Base-by-base conservation (phyloP, 768 basidiomycete genomes). In the Mycena kentingensis region DNA sequence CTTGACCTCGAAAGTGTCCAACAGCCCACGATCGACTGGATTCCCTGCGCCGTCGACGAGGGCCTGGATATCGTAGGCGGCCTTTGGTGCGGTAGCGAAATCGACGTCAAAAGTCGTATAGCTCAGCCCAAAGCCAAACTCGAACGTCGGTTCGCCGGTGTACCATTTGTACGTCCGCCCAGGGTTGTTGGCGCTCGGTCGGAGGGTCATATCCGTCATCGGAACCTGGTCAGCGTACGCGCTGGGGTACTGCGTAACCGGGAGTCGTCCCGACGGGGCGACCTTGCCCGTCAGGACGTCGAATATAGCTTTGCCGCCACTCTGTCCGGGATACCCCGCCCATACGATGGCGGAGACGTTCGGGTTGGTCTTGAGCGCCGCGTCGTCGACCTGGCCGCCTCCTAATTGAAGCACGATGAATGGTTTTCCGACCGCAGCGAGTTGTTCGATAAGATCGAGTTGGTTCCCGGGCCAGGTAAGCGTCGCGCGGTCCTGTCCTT, bases 121-220 rank as follows among this genome's bases (percentile, higher is more conserved):
- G 61, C 81, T 78, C 34, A 81, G 67, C 16, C 81, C 82, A 46
- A 71, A 71, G n/a, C 80, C 82, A 57, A 81, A 82, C 36, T 75
- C 72, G 62, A 75, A 79, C 22, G 81, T 69, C 7, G 80, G 73
- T 11, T 67, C 68, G n/a, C 73, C 80, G 25, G 68, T 70, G 67
- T 78, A 82, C 81, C 80, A 84, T 55, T 76, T 79, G 66, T 83
- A 83, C 4, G 81, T 82, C 34, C 81, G 73, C 8, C 81, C 81
- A 0, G 81, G 80, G 52, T 73, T 79, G 45, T 69, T 68, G 22
- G 64, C 60, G 55, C 69, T 75, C 2, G 81, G 78, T 15, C 77
- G 81, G 26, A 83, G 65, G 3, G 62, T 71, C 81, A 84, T 84
- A 65, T 84, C 78, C 4, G 81, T 81, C 80, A 83, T 81, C 1